Evolutionary conservation across 2,329 filamentous ascomycete genomes (phyloP), one percentile per base, ranked within the genome.

Genomic region (Calycina marina): DNA sequence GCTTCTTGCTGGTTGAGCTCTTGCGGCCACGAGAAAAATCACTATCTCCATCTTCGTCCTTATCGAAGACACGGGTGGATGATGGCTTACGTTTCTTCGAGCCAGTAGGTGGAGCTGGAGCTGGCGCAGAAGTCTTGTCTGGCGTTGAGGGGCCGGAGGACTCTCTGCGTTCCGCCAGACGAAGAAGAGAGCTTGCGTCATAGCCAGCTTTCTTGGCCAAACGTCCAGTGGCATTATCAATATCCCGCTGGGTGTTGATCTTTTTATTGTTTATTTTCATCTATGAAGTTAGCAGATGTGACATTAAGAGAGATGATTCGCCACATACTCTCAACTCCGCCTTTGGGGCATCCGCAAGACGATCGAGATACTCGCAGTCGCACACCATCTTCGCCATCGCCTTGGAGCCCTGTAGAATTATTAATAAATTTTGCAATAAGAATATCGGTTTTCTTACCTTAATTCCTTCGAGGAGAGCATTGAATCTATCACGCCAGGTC

Each of bases 301-400:
- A n/a, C n/a, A n/a, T n/a, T n/a, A n/a, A n/a, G n/a, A n/a, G n/a
- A n/a, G n/a, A n/a, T n/a, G n/a, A n/a, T n/a, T n/a, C n/a, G n/a
- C n/a, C n/a, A 17, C 43, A 36, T 44, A 50, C 48, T 17, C 38
- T 35, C 3, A 42, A 25, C 12, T 47, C 41, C 2, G 20, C 25
- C 4, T 33, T 14, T 4, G 49, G 49, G 9, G 38, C 40, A 13
- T 44, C 41, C 13, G 44, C 41, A 13, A 48, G 22, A n/a, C 46
- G 39, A 25, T 39, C 18, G 14, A 43, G 26, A 24, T 40, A 47
- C 1, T 34, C 14, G 5, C 43, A 35, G 28, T 49, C 47, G 2
- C 49, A 30, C 2, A 47, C 15, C 20, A 46, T 40, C 25, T 51
- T 51, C 24, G 41, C 47, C 1, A 40, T 25, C 3, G 48, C 46